Conservation (phyloP, 2,329 filamentous ascomycete genomes). For the Shiraia sp. region DNA sequence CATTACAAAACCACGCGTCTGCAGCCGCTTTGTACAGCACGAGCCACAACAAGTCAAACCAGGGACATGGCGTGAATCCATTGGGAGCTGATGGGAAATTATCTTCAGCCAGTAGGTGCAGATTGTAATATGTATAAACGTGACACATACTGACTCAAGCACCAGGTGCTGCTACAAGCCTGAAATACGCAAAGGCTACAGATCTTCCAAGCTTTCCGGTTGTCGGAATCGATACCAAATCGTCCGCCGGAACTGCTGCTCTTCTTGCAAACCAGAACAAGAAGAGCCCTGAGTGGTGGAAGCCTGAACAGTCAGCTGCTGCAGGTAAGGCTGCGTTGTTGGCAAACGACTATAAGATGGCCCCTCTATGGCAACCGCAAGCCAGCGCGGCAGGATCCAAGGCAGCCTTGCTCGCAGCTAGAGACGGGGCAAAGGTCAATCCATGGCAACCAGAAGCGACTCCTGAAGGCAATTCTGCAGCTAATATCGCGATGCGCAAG, state of each 20-base stretch:
- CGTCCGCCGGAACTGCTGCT: conserved; percentile 75
- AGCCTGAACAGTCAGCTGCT: conserved; percentile 60
- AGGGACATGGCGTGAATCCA: conserved; percentile 29
- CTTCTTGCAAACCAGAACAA: conserved; percentile 73
- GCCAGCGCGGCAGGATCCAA: conserved; percentile 70
- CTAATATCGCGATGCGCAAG: conserved; percentile 67
- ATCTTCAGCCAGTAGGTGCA: conserved; percentile 58
- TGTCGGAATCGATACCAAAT: conserved; percentile 59
- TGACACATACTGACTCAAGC: conserved; percentile 8
- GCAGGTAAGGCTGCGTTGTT: conserved; percentile 63
- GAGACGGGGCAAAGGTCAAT: conserved; percentile 56
- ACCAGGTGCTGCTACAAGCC: conserved; percentile 61
- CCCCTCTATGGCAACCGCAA: conserved; percentile 65
- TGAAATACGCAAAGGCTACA: conserved; percentile 73
- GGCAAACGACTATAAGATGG: conserved; percentile 65
- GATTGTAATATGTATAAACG: background rate
- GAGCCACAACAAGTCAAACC: conserved; percentile 25
- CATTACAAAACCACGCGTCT: conserved; percentile 58
- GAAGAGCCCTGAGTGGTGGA: conserved; percentile 68
- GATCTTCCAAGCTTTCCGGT: conserved; percentile 77
- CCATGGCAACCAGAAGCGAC: conserved; percentile 56
- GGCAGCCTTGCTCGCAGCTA: conserved; percentile 70
- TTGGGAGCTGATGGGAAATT: conserved; percentile 60
- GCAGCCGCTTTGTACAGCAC: conserved; percentile 61
- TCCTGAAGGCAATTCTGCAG: conserved; percentile 67